A percentile compares a stretch with the other conserved stretches of the same genome.
phyloP scores from a whole-genome alignment of 2,329 filamentous ascomycete genomes.

The Trichophyton verrucosum region DNA sequence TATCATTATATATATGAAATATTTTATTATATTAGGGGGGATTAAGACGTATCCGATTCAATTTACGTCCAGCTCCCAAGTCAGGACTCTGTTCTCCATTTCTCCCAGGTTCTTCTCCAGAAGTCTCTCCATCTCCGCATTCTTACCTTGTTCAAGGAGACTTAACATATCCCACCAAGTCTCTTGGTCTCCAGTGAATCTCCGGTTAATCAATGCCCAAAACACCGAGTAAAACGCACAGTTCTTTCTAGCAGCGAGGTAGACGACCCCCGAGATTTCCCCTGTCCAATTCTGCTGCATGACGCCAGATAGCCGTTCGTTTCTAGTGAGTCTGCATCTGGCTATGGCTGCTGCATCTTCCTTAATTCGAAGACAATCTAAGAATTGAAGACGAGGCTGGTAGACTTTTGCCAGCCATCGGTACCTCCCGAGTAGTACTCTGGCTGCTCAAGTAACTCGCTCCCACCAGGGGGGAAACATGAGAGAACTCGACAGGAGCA shows the following conservation, averaged over 20 bases:
- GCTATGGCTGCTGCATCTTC: constrained; percentile 11
- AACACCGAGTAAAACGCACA: constrained; percentile 20
- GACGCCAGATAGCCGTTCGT: constrained; percentile 12
- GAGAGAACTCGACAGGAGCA: constrained; percentile 29
- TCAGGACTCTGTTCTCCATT: background rate
- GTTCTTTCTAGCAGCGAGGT: constrained; percentile 13
- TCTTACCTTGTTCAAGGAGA: constrained; percentile 15
- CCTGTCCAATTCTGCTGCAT: constrained; percentile 16
- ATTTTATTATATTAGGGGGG: no score
- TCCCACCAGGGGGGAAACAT: constrained; percentile 10
- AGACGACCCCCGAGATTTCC: constrained; percentile 16
- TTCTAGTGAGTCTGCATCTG: constrained; percentile 2
- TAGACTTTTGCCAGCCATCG: no score
- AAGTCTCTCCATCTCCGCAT: constrained; percentile 12
- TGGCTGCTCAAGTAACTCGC: no score
- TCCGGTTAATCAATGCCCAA: constrained; percentile 18
- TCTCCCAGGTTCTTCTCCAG: constrained; percentile 14
- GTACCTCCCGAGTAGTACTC: no score
- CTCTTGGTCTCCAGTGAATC: constrained; percentile 16
- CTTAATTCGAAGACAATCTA: background rate
- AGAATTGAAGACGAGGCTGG: no score
- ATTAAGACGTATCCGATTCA: background rate
- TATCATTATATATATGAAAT: background rate
- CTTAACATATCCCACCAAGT: constrained; percentile 12
- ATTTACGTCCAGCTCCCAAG: background rate